Conservation (phyloP, 2,329 filamentous ascomycete species). For the Apiospora aurea region DNA sequence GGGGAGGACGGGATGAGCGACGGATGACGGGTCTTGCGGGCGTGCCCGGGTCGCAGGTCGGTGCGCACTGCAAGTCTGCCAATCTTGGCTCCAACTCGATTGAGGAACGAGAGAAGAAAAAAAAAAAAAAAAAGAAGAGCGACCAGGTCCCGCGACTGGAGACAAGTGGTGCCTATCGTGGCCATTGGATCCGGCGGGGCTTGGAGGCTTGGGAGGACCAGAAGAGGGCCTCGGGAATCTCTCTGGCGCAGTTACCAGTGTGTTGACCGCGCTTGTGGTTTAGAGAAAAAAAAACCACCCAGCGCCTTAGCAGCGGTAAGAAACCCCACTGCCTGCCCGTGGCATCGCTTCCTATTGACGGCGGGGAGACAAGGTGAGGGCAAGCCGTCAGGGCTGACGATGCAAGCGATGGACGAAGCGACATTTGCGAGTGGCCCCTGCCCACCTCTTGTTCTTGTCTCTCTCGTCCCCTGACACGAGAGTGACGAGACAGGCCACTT, state of each 20-base stretch:
- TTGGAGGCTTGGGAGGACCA: no score
- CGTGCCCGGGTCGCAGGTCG: not conserved
- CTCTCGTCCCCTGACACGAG: not conserved
- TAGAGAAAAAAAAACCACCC: not conserved
- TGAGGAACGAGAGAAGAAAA: not conserved
- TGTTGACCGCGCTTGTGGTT: conserved; percentile 3
- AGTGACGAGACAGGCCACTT: not conserved
- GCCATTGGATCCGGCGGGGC: conserved; percentile 24
- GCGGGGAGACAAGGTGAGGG: conserved; percentile 8
- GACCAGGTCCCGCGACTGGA: conserved; percentile 16
- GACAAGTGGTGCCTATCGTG: conserved; percentile 28
- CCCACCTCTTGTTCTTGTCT: not conserved
- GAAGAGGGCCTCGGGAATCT: no score
- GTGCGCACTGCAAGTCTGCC: not conserved
- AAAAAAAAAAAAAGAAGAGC: no score
- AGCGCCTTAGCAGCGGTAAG: conserved; percentile 8
- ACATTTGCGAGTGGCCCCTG: not conserved
- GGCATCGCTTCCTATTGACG: conserved; percentile 23
- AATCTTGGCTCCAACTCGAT: not conserved
- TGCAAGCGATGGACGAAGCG: not conserved
- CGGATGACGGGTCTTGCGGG: not conserved
- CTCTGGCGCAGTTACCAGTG: no score
- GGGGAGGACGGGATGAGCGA: not conserved
- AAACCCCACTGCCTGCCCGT: not conserved
- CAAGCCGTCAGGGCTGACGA: conserved; percentile 13